Base-by-base conservation (phyloP, 352 stramenopile genomes). In the Globisporangium barbulae region DNA sequence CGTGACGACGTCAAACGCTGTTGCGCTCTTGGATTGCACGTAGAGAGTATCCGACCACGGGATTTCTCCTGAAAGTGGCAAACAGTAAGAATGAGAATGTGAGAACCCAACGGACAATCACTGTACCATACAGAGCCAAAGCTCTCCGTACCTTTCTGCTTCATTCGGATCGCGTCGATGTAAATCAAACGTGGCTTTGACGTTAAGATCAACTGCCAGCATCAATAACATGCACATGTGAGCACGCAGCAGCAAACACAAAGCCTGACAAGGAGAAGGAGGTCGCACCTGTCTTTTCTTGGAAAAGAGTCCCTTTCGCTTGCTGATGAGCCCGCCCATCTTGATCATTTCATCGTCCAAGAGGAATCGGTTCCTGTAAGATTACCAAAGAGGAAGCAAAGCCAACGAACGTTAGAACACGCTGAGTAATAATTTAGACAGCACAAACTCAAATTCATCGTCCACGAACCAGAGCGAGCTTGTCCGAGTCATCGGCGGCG, bases 121-220 rank as follows among this genome's bases (percentile, higher is more conserved):
- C n/a, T 37, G 35, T 15, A 4, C 10, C 22, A 19, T 13, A 6
- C 7, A n/a, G 19, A 35, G 44, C 15, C 17, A 35, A 9, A 9
- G 2, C 37, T 15, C 25, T 48, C 2, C 31, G 15, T 31, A 78
- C 74, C 85, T 70, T 96, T 94, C 74, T 96, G 87, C 73, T 88
- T 88, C 87, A 94, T 96, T 79, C 87, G 87, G 75, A 94, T 94
- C 53, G 87, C 77, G 61, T 96, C 87, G 68, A 96, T 96, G 83
- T 96, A 96, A 68, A 96, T 96, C 72, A 96, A 70, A 42, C 87
- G 85, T 37, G 87, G 87, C 69, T 85, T 89, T 0, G 87, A 94
- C 31, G 87, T 96, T 58, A 96, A 67, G 61, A 96, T 91, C 56
- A 96, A 71, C 73, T 91, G 58, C 7, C 12, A 22, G 13, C 22